Evolutionary conservation across 306 rosid genomes (phyloP), one percentile per base, ranked within the genome.

Genomic region (Prinsepia uniflora): DNA sequence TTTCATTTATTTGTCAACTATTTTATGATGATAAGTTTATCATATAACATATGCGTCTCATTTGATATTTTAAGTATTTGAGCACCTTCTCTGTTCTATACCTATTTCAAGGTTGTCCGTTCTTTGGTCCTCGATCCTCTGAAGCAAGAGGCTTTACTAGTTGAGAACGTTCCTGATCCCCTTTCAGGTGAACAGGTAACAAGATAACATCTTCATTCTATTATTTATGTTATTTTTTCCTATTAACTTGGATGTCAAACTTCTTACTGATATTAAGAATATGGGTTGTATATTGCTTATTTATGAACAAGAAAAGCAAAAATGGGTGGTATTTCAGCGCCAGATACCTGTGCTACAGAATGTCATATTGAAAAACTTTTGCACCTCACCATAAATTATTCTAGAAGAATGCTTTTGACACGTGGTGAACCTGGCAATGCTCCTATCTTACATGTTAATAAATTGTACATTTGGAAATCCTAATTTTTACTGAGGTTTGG

Each of bases 111-210:
- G 99, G 88, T 78, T 68, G 59, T 86, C 56, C 84, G 84, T 46
- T 77, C 85, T 43, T 56, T 91, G 68, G 83, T 73, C 73, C 94
- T 94, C 20, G 83, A 89, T 81, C 91, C 91, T 39, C 53, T 73
- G 75, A 89, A 82, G 62, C 92, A 82, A 71, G 99, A 94, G 86
- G 81, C 81, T 65, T 78, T 94, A 79, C 88, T 87, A 72, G 88
- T 81, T 22, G 97, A 94, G 85, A 94, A 91, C 48, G 56, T 70
- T 70, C 96, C 96, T 1, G 95, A 94, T 79, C 95, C 89, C 76
- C 95, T 94, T 68, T 84, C 89, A 11, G 95, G 97, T 84, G 99
- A 94, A 83, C 99, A 94, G 99, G 97, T 94, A 80, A 67, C 15
- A 63, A 60, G 65, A 45, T 72, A 15, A 72, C 50, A 49, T 40